Conservation (phyloP, 2,329 filamentous ascomycete genomes). For the Hypocrella siamensis region DNA sequence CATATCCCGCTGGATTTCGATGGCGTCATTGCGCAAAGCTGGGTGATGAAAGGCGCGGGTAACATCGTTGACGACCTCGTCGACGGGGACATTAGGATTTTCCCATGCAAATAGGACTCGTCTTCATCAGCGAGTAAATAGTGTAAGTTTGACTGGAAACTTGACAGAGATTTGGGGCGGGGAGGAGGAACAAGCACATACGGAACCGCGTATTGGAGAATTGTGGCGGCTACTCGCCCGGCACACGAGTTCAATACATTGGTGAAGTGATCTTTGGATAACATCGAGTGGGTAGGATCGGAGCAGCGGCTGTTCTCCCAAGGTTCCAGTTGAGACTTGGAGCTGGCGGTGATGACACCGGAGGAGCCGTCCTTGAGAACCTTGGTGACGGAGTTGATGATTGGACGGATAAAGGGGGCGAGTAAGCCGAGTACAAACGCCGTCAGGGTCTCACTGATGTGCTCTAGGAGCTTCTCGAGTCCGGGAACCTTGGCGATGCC, state of each 20-base stretch:
- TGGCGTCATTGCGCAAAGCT: slow-evolving; percentile 54
- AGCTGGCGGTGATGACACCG: slow-evolving; percentile 49
- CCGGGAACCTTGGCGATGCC: slow-evolving; percentile 88
- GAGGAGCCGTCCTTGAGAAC: slow-evolving; percentile 76
- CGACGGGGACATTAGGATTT: slow-evolving; percentile 63
- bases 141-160: too few species aligned
- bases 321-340: slow-evolving; percentile 61
- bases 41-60: slow-evolving; percentile 83
- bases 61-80: slow-evolving; percentile 72
- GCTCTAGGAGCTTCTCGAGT: slow-evolving; percentile 77
- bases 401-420: slow-evolving; percentile 79
- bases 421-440: slow-evolving; percentile 83
- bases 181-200: slow-evolving; percentile 21
- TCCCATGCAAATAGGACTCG: slow-evolving; percentile 89
- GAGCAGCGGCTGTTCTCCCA: slow-evolving; percentile 64
- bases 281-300: slow-evolving; percentile 68
- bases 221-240: slow-evolving; percentile 56
- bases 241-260: slow-evolving; percentile 64
- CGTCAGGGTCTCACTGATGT: slow-evolving; percentile 83
- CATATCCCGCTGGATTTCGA: slow-evolving; percentile 79
- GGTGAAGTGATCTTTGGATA: slow-evolving; percentile 74
- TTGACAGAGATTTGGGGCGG: too few species aligned
- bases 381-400: slow-evolving; percentile 77
- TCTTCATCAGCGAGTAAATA: too few species aligned
- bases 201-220: slow-evolving; percentile 78